phyloP scores from a whole-genome alignment of 768 basidiomycete species.

The Lactifluus subvellereus region DNA sequence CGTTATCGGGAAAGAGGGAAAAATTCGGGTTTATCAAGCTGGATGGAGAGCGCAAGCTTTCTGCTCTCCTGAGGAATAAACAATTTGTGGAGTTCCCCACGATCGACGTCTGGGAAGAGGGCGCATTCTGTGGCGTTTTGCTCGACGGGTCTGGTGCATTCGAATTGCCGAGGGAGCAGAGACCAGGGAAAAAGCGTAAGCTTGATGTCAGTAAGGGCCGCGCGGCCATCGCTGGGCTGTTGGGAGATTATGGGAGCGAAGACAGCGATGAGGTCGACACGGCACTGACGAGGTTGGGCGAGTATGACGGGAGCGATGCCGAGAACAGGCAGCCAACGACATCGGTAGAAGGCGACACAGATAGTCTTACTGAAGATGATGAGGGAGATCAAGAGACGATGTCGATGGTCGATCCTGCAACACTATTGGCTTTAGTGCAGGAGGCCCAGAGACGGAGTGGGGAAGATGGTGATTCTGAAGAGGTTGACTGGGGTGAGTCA shows the following conservation, averaged over 20 bases:
- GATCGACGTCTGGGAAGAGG: constrained; percentile 65
- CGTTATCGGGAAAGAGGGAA: constrained; percentile 18
- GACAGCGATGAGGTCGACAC: constrained; percentile 35
- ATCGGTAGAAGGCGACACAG: constrained; percentile 33
- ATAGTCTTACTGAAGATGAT: constrained; percentile 27
- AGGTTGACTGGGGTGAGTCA: constrained; percentile 50
- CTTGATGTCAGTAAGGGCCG: constrained; percentile 47
- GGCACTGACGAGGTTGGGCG: constrained; percentile 32
- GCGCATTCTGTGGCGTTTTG: constrained; percentile 54
- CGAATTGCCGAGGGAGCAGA: constrained; percentile 33
- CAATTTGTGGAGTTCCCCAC: constrained; percentile 81
- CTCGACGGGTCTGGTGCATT: constrained; percentile 48
- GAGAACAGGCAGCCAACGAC: constrained; percentile 28
- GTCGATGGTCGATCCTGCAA: constrained; percentile 36
- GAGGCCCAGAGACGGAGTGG: constrained; percentile 32
- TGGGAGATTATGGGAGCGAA: constrained; percentile 56
- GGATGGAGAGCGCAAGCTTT: constrained; percentile 45
- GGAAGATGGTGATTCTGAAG: constrained; percentile 35
- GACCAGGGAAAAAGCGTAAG: constrained; percentile 49
- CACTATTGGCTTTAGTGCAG: constrained; percentile 39
- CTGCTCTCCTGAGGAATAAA: constrained; percentile 46
- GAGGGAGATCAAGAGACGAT: constrained; percentile 34
- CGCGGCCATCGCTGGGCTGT: constrained; percentile 49
- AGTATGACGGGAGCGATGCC: constrained; percentile 44
- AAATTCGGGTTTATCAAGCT: constrained; percentile 48